Conservation (phyloP, 352 stramenopile genomes). For the Aphanomyces cochlioides region DNA sequence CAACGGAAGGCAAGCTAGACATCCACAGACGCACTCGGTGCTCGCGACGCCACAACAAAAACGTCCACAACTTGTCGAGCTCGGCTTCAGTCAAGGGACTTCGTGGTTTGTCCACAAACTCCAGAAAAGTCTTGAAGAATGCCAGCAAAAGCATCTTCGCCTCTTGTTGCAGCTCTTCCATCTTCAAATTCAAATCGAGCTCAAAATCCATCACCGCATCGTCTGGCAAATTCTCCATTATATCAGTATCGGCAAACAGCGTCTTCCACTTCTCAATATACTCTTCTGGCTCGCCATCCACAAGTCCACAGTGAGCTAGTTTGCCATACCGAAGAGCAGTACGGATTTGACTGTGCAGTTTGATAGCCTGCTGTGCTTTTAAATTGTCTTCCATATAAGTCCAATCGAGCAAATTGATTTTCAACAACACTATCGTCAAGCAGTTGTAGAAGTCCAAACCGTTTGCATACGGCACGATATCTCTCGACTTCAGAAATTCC, state of each 20-base stretch:
- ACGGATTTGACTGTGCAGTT: neutral
- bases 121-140: neutral
- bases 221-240: neutral
- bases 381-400: conserved; percentile 56
- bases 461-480: conserved; percentile 38
- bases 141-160: conserved; percentile 5
- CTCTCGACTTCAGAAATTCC: conserved; percentile 37
- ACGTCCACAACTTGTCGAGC: conserved; percentile 61
- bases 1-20: conserved; percentile 40
- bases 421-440: conserved; percentile 63
- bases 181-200: conserved; percentile 11
- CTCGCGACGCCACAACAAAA: conserved; percentile 49
- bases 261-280: conserved; percentile 17
- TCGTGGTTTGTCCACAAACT: conserved; percentile 11
- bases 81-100: conserved; percentile 31
- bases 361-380: conserved; percentile 2
- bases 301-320: neutral
- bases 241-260: neutral
- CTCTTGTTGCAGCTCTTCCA: neutral
- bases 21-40: conserved; percentile 40
- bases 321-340: conserved; percentile 8
- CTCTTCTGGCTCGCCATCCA: neutral
- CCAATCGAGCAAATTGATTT: conserved; percentile 76
- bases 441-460: conserved; percentile 62
- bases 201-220: conserved; percentile 16